Evolutionary conservation across 2,329 filamentous ascomycete genomes (phyloP), one percentile per base, ranked within the genome.

Genomic region (Periconia sp.): DNA sequence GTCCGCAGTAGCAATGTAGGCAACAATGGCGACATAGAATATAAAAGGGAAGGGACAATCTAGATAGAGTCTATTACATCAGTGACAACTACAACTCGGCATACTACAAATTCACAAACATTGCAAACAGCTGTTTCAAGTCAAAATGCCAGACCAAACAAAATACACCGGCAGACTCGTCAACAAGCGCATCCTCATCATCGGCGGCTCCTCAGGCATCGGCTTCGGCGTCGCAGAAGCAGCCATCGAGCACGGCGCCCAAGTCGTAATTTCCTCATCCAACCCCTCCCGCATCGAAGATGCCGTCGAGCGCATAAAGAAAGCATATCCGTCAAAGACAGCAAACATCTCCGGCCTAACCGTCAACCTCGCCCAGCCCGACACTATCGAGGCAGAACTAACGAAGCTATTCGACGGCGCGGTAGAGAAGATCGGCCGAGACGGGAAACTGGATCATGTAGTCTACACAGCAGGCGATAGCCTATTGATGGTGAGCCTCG

Each of bases 141-240:
- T 4, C 35, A 54, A 15, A 13, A 63, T 63, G 58, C 31, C 69
- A 11, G 73, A 76, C 52, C 65, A 72, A 54, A 62, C 54, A 40
- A 75, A 75, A 52, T 76, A 75, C 55, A 68, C 64, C 40, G 75
- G 76, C 51, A 80, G 79, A 58, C 75, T 81, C 22, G 48, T 65
- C 9, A 65, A 61, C 50, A 61, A 68, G 19, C 73, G 71, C 47
- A 66, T 85, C 54, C 78, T 88, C 28, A 68, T 88, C 57, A 74
- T 87, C 33, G 85, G 85, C 31, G 85, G 83, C 28, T 80, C 81
- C 2, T 77, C 79, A 12, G 85, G 85, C 37, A 83, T 88, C 28
- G 85, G 84, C 22, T 82, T 77, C 50, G 76, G 71, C 40, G 80
- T 84, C 9, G 83, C 84, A 37, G 78, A 85, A 71, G 79, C 77